Base-by-base conservation (phyloP, 2,329 filamentous ascomycete genomes). In the Aureobasidium sp. region DNA sequence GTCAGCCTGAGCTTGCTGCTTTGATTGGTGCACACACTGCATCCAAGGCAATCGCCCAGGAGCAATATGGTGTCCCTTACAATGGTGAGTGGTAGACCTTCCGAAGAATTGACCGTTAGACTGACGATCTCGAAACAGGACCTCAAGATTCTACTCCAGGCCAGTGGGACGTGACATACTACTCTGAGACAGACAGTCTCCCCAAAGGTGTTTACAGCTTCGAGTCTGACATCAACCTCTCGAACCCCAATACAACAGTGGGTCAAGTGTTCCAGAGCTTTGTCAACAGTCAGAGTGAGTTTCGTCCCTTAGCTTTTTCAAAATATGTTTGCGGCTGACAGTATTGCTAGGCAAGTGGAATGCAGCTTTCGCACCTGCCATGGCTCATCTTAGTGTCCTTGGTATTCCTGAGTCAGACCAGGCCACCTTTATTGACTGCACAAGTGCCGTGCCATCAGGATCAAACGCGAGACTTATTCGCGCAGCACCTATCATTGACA, bases 1-100 rank as follows among this genome's bases (percentile, higher is more conserved):
- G 70, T 9, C 70, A 79, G 1, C 70, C 71, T 32, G 82, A 82
- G 58, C 75, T 84, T 3, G 77, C 80, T 2, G 81, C 82, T 1
- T 77, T 85, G 1, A 67, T 84, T 2, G 82, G 83, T 59, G 81
- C 82, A 0, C 82, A 85, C 69, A 78, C 78, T 3, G 73, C 77
- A 8, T 76, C 78, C 8, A 72, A 74, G 63, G 81, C 84, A 64
- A 75, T 73, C 51, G 70, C 74, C n/a, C 58, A 69, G 34, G 55
- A 60, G 36, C 29, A 53, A 32, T 65, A 68, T 76, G 74, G 65
- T 81, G 84, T 66, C 75, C 73, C 60, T 70, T 74, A 12, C 20
- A 17, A 60, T 60, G 44, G 55, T 58, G 6, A 58, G 20, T 39
- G 8, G 34, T 5, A 15, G 26, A 12, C 5, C 10, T n/a, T 4